Evolutionary conservation across 2,329 filamentous ascomycete genomes (phyloP).

Genomic region (Tothia fuscella): DNA sequence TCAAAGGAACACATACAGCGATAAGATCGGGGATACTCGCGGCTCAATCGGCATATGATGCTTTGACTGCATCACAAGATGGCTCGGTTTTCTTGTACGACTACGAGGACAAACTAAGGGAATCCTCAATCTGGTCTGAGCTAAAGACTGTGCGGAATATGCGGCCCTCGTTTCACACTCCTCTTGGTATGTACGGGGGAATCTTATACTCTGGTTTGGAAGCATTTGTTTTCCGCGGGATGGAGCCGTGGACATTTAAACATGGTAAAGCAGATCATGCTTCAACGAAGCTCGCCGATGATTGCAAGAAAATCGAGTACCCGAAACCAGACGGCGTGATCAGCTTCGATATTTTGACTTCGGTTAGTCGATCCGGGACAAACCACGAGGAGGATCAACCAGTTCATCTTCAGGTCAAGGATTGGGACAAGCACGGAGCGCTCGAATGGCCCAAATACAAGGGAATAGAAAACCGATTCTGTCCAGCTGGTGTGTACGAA

Average conservation of each 20-base stretch:
- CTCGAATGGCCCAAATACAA: slow-evolving; percentile 78
- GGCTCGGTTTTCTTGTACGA: slow-evolving; percentile 83
- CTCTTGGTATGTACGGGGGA: slow-evolving; percentile 79
- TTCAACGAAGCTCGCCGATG: slow-evolving; percentile 66
- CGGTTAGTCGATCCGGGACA: slow-evolving; percentile 86
- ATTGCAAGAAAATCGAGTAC: slow-evolving; percentile 84
- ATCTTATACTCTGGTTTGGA: slow-evolving; percentile 88
- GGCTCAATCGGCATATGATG: slow-evolving; percentile 77
- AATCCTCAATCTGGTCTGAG: slow-evolving; percentile 86
- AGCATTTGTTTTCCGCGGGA: slow-evolving; percentile 75
- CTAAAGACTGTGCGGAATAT: slow-evolving; percentile 94
- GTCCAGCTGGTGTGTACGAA: slow-evolving; percentile 93
- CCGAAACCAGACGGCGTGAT: slow-evolving; percentile 93
- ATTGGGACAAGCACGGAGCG: slow-evolving; percentile 84
- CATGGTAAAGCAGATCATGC: slow-evolving; percentile 69
- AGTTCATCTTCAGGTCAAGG: slow-evolving; percentile 85
- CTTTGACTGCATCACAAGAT: slow-evolving; percentile 47
- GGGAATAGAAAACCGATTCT: slow-evolving; percentile 92
- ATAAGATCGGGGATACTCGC: slow-evolving; percentile 98
- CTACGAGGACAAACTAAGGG: slow-evolving; percentile 80
- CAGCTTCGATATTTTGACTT: slow-evolving; percentile 91
- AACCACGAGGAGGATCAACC: slow-evolving; percentile 99
- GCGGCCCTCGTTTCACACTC: slow-evolving; percentile 83
- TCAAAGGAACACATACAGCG: slow-evolving; percentile 95
- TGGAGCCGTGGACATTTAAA: slow-evolving; percentile 81